These are phyloP conservation scores for Cryphonectria radicalis DNA, from an alignment of 2,329 filamentous ascomycete genomes.

Conservation along the genomic window DNA sequence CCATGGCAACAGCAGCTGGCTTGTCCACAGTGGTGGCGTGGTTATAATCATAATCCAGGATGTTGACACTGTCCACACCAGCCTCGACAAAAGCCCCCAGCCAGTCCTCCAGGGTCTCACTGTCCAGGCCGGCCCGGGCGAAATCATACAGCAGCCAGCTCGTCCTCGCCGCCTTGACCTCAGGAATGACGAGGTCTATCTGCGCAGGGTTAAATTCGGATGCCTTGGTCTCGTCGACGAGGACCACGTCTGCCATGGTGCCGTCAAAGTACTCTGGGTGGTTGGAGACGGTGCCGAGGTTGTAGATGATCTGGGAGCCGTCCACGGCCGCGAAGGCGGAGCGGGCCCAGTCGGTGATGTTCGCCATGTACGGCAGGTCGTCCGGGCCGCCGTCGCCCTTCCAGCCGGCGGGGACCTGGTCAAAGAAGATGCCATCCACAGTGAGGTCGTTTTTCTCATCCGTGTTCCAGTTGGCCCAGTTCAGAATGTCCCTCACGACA, in stretches of 20 bases:
- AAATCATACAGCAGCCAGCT: slow-evolving; percentile 10
- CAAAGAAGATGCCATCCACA: slow-evolving; percentile 28
- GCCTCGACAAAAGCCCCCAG: background rate
- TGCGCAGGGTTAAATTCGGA: background rate
- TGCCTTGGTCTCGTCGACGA: slow-evolving; percentile 12
- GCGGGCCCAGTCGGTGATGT: background rate
- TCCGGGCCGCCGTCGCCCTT: slow-evolving; percentile 21
- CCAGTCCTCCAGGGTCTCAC: background rate
- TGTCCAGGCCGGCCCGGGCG: background rate
- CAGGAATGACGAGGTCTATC: background rate
- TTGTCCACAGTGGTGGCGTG: slow-evolving; percentile 12
- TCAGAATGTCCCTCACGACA: slow-evolving; percentile 14
- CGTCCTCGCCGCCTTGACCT: background rate
- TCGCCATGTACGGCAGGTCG: slow-evolving; percentile 17
- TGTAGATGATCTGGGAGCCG: slow-evolving; percentile 14
- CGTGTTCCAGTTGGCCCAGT: slow-evolving; percentile 24
- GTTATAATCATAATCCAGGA: slow-evolving; percentile 14
- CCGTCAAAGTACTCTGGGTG: slow-evolving; percentile 21
- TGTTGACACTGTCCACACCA: slow-evolving; percentile 12
- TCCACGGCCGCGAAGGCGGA: background rate
- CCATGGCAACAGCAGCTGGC: slow-evolving; percentile 1
- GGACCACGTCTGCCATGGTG: slow-evolving; percentile 15
- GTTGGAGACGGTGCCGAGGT: slow-evolving; percentile 17
- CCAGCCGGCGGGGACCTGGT: slow-evolving; percentile 24
- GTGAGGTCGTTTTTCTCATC: slow-evolving; percentile 17